Conservation (phyloP, 1,284 basidiomycete species). For the Leccinum subrobustum region DNA sequence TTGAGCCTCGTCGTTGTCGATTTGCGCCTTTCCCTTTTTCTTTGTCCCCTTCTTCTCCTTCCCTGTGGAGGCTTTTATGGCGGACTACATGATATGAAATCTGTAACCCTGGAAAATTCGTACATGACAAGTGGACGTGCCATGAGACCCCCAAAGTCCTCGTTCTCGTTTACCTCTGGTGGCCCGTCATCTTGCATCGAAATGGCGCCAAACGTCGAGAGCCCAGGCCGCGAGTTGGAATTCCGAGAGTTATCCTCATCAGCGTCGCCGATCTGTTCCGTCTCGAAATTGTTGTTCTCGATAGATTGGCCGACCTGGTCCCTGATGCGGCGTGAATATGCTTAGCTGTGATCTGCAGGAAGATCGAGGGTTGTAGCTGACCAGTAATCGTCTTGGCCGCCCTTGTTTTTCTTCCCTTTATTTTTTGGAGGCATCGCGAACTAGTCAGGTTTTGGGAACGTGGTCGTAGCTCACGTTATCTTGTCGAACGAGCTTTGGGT, state of each 20-base stretch:
- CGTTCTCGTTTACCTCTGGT: conserved; percentile 64
- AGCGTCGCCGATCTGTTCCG: conserved; percentile 39
- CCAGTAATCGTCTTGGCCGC: conserved; percentile 84
- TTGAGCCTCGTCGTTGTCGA: conserved; percentile 40
- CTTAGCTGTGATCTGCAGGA: conserved; percentile 14
- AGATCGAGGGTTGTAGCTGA: conserved; percentile 38
- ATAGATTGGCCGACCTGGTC: conserved; percentile 66
- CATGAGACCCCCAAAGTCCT: conserved; percentile 84
- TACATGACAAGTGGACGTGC: conserved; percentile 43
- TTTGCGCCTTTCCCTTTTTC: conserved; percentile 42
- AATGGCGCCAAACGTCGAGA: conserved; percentile 52
- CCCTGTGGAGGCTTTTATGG: conserved; percentile 52
- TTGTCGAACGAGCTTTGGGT: conserved; percentile 18
- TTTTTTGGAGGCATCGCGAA: conserved; percentile 80
- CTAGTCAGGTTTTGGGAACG: not conserved
- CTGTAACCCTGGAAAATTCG: conserved; percentile 6
- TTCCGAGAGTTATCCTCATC: conserved; percentile 40
- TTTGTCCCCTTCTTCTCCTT: conserved; percentile 54
- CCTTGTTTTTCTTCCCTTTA: conserved; percentile 86
- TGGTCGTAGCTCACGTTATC: conserved; percentile 10
- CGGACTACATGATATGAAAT: conserved; percentile 39
- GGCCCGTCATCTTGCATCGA: conserved; percentile 46
- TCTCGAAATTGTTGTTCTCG: conserved; percentile 40
- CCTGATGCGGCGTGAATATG: conserved; percentile 41
- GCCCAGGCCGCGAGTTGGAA: conserved; percentile 35